phyloP scores from a whole-genome alignment of 129 eudicot species.

The Helianthus tuberosus region DNA sequence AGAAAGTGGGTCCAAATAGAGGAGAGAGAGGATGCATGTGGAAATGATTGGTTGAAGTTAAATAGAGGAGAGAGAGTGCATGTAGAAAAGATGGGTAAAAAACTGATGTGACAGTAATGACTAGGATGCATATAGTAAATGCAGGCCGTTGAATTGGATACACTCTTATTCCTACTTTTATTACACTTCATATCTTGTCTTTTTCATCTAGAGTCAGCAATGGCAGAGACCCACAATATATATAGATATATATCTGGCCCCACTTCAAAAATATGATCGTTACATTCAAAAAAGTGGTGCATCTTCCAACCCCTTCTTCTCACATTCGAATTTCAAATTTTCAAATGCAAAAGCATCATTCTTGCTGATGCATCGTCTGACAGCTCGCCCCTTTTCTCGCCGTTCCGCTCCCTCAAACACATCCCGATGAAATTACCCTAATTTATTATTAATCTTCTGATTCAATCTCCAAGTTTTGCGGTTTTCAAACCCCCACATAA shows the following conservation, averaged over 20 bases:
- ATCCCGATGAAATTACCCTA: slow-evolving; percentile 24
- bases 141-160: no score
- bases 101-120: no score
- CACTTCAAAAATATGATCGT: slow-evolving; percentile 40
- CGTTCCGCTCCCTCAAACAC: slow-evolving; percentile 18
- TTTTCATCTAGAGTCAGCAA: not conserved
- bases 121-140: no score
- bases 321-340: slow-evolving; percentile 55
- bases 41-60: no score
- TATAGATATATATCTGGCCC: slow-evolving; percentile 8
- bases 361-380: slow-evolving; percentile 13
- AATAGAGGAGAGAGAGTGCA: no score
- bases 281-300: slow-evolving; percentile 26
- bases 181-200: not conserved
- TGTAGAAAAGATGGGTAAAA: no score
- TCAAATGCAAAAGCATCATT: slow-evolving; percentile 27
- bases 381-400: slow-evolving; percentile 41
- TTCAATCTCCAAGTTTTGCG: not conserved
- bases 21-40: no score
- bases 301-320: not conserved
- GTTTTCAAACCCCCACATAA: not conserved
- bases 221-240: not conserved
- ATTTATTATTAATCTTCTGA: slow-evolving; percentile 17
- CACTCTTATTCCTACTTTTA: no score
- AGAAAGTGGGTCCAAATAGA: no score